Base-by-base conservation (phyloP, 805 yeast genomes). In the Starmera pachycereana region DNA sequence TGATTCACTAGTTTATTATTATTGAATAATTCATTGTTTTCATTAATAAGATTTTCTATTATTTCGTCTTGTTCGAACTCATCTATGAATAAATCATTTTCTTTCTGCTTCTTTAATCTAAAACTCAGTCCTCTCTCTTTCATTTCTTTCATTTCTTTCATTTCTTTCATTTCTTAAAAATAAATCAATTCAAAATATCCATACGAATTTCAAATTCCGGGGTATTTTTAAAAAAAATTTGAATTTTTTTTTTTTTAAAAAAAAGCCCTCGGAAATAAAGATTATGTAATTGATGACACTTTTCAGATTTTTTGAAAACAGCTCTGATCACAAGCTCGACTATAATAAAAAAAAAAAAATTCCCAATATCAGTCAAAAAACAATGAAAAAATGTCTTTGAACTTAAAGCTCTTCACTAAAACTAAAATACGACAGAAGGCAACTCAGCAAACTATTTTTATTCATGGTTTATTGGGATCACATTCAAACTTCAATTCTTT, bases 391-490 rank as follows among this genome's bases (percentile, higher is more conserved):
- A 16, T 16, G 18, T 16, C 18, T 16, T 16, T 16, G 18, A 16
- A 16, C 18, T 18, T 34, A 43, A 25, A 34, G 32, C 22, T 34
- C 38, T 10, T 42, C 43, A 13, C 30, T 8, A 29, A 37, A 32
- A 12, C 13, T n/a, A 37, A 14, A 27, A 32, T 25, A 13, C 29
- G 14, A 7, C 41, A 19, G 36, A 40, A 12, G 19, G 32, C 16
- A 39, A 39, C 35, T 12, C 39, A 40, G 12, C 71, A 73, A 1
- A 52, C 68, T 4, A 40, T 73, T 8, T 45, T 73, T 48, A 40
- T 74, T 13, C 79, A 73, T 50, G 79, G 79, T 3, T 56, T 73
- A n/a, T 65, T 74, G 42, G 80, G 77, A 2, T 62, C 66, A 12
- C 59, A 59, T 22, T 58, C 54, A 19, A 65, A 63, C 44, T 74